Conservation (phyloP, 2,329 filamentous ascomycete genomes). For the Tolypocladium amazonense region DNA sequence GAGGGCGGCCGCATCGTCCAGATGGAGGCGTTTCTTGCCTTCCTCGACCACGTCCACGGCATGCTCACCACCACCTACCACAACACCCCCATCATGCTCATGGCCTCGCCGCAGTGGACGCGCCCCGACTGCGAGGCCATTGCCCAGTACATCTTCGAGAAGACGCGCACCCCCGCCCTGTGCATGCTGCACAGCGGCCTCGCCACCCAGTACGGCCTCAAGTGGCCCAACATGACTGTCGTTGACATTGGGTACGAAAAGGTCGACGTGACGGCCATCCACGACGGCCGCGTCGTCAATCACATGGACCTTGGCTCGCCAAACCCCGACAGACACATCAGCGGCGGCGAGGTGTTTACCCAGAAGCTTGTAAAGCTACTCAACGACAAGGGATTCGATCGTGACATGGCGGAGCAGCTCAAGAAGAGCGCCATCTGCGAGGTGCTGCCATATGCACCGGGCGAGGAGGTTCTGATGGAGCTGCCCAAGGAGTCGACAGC, state of each 20-base stretch:
- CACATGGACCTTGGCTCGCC: constrained; percentile 51
- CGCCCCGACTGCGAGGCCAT: constrained; percentile 77
- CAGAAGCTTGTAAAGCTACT: constrained; percentile 59
- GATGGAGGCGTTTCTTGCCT: constrained; percentile 87
- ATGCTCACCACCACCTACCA: constrained; percentile 85
- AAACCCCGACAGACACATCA: constrained; percentile 39
- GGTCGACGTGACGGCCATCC: constrained; percentile 83
- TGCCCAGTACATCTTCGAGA: constrained; percentile 92
- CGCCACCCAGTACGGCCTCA: constrained; percentile 76
- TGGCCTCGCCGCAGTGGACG: constrained; percentile 85
- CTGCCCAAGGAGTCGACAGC: constrained; percentile 30
- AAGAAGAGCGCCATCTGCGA: constrained; percentile 59
- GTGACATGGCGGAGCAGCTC: constrained; percentile 60
- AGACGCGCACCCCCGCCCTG: constrained; percentile 88
- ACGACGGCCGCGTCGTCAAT: constrained; percentile 66
- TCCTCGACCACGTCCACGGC: constrained; percentile 86
- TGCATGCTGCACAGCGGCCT: constrained; percentile 83
- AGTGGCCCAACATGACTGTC: constrained; percentile 66
- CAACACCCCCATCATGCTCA: constrained; percentile 88
- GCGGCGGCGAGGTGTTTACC: constrained; percentile 84
- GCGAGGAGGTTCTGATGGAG: constrained; percentile 34
- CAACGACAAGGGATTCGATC: constrained; percentile 43
- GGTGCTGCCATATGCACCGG: constrained; percentile 46
- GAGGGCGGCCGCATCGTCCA: constrained; percentile 71
- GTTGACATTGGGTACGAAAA: constrained; percentile 89